phyloP scores from a whole-genome alignment of 345 rosid species.

The Gossypium rotundifolium region DNA sequence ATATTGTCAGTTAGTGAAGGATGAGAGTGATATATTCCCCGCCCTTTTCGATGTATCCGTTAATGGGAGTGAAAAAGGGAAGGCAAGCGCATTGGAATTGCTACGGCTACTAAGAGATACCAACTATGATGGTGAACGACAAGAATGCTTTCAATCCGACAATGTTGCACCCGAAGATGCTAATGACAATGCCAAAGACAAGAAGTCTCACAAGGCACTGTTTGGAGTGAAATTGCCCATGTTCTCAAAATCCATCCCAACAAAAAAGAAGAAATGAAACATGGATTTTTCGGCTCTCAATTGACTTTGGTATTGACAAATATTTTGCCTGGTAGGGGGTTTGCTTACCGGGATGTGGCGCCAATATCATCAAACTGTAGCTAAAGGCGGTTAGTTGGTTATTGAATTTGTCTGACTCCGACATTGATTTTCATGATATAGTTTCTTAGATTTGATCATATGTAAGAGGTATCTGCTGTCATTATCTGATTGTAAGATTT shows the following conservation, averaged over 20 bases:
- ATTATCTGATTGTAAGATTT: constrained; percentile 9
- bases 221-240: constrained; percentile 26
- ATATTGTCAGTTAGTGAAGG: constrained; percentile 57
- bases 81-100: constrained; percentile 52
- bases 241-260: constrained; percentile 19
- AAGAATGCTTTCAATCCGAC: constrained; percentile 19
- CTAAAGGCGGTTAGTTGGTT: constrained; percentile 8
- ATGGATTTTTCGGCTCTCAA: background rate
- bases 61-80: constrained; percentile 64
- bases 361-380: background rate
- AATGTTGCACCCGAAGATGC: constrained; percentile 13
- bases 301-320: constrained; percentile 9
- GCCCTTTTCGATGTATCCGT: constrained; percentile 39
- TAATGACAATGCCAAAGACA: constrained; percentile 13
- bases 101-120: constrained; percentile 55
- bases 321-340: constrained; percentile 13
- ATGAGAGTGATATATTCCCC: constrained; percentile 50
- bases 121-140: constrained; percentile 7
- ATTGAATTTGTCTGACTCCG: background rate
- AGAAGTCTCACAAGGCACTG: constrained; percentile 37
- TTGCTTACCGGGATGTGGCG: background rate
- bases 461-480: constrained; percentile 13
- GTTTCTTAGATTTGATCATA: constrained; percentile 3
- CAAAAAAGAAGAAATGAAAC: constrained; percentile 38
- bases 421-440: constrained; percentile 4